Conservation (phyloP, 2,329 filamentous ascomycete species). For the Ophiosphaerella herpotricha region DNA sequence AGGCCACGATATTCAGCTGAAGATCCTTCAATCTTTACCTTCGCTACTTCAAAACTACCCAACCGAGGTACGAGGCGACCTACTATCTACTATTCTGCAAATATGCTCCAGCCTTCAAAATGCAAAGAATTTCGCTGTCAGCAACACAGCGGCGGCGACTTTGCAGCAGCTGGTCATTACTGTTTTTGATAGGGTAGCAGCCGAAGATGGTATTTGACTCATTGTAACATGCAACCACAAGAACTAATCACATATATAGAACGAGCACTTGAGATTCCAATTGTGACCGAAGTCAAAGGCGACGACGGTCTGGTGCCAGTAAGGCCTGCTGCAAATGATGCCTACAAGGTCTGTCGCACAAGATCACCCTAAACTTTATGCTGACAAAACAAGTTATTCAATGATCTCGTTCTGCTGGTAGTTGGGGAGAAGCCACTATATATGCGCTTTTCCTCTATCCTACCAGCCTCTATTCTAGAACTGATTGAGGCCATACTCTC, state of each 20-base stretch:
- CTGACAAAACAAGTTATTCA: constrained; percentile 67
- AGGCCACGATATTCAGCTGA: constrained; percentile 88
- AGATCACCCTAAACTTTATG: background rate
- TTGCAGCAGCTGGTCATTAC: constrained; percentile 90
- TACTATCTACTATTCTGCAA: constrained; percentile 81
- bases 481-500: constrained; percentile 88
- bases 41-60: constrained; percentile 90
- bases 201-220: constrained; percentile 71
- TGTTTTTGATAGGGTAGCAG: constrained; percentile 87
- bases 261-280: constrained; percentile 56
- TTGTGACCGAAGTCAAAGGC: constrained; percentile 69
- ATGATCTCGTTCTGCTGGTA: constrained; percentile 85
- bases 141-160: constrained; percentile 95
- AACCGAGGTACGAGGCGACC: constrained; percentile 75
- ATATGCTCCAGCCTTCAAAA: constrained; percentile 90
- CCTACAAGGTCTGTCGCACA: constrained; percentile 65
- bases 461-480: constrained; percentile 84
- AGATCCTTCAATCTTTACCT: constrained; percentile 90
- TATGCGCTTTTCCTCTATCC: constrained; percentile 75
- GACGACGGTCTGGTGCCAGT: constrained; percentile 69
- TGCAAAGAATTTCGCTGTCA: constrained; percentile 91
- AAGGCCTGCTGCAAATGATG: constrained; percentile 79
- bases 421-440: constrained; percentile 84
- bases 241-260: constrained; percentile 27
- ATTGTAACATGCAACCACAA: background rate